A percentile compares a stretch with the other conserved stretches of the same genome.
phyloP scores from a whole-genome alignment of 768 basidiomycete genomes.

The Rhodotorula babjevae region DNA sequence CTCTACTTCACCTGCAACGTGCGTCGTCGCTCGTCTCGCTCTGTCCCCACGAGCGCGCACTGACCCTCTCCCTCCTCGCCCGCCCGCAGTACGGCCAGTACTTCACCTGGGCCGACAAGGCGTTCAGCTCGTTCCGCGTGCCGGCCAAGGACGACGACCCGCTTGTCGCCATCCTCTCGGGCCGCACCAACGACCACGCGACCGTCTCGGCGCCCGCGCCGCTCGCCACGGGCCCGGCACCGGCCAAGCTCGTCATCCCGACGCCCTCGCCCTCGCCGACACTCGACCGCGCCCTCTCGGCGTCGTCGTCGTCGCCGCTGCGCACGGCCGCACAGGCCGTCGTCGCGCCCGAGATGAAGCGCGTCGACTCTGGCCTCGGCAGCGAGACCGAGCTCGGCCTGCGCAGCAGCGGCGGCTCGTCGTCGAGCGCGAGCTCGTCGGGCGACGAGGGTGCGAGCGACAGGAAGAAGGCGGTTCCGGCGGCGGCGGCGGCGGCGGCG shows the following conservation, averaged over 20 bases:
- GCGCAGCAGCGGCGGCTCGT: neutral
- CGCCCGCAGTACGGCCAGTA: constrained; percentile 57
- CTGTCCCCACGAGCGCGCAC: neutral
- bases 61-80: constrained; percentile 7
- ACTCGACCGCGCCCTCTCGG: too few relatives aligned
- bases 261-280: neutral
- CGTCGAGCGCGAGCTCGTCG: neutral
- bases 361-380: constrained; percentile 10
- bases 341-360: constrained; percentile 6
- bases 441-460: neutral
- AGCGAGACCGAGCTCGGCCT: neutral
- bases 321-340: too few relatives aligned
- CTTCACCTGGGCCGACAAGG: constrained; percentile 89
- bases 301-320: too few relatives aligned
- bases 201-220: too few relatives aligned
- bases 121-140: constrained; percentile 79
- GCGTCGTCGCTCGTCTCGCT: constrained; percentile 53
- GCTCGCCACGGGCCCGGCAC: neutral
- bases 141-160: constrained; percentile 81
- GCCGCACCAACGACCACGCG: constrained; percentile 19
- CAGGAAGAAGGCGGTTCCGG: neutral
- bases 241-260: too few relatives aligned
- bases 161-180: constrained; percentile 61
- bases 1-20: constrained; percentile 93
- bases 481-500: neutral